Conservation (phyloP, 2,329 filamentous ascomycete genomes). For the Cladorrhinum sp. region DNA sequence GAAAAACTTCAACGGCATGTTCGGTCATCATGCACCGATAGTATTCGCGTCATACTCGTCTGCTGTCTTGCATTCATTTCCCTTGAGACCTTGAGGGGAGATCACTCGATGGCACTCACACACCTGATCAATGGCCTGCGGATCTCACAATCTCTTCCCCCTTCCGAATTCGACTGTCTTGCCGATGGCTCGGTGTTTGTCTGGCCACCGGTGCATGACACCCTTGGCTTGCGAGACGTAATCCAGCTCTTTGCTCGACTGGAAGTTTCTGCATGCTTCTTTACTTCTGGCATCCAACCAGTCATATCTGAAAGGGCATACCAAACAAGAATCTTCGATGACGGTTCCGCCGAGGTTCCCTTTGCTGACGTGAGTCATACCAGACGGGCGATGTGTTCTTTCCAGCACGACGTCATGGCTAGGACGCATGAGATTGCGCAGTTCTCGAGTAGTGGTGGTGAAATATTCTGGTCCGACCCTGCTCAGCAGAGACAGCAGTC, state of each 20-base stretch:
- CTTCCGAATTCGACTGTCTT: constrained; percentile 22
- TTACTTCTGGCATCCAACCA: constrained; percentile 26
- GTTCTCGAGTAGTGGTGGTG: not conserved
- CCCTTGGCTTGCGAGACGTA: constrained; percentile 26
- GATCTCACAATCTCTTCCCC: constrained; percentile 28
- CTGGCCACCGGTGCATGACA: not conserved
- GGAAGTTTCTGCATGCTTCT: constrained; percentile 27
- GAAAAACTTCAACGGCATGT: constrained; percentile 32
- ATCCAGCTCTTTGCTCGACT: constrained; percentile 28
- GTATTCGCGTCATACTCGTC: constrained; percentile 28
- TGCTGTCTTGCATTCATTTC: constrained; percentile 32
- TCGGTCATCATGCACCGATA: constrained; percentile 24
- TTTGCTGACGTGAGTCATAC: constrained; percentile 16
- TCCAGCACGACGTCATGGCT: constrained; percentile 25
- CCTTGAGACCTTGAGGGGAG: constrained; percentile 28
- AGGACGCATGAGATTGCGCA: constrained; percentile 22
- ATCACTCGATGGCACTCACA: constrained; percentile 26
- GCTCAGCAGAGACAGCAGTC: constrained; percentile 24
- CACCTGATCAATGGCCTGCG: constrained; percentile 31
- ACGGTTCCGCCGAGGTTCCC: constrained; percentile 13
- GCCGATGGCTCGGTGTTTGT: constrained; percentile 13
- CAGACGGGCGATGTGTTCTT: constrained; percentile 18
- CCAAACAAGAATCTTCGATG: constrained; percentile 18
- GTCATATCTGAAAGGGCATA: constrained; percentile 25
- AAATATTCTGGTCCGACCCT: constrained; percentile 24